Evolutionary conservation across 2,329 filamentous ascomycete genomes (phyloP), one percentile per base, ranked within the genome.

Genomic region (Rhynchosporium agropyri): DNA sequence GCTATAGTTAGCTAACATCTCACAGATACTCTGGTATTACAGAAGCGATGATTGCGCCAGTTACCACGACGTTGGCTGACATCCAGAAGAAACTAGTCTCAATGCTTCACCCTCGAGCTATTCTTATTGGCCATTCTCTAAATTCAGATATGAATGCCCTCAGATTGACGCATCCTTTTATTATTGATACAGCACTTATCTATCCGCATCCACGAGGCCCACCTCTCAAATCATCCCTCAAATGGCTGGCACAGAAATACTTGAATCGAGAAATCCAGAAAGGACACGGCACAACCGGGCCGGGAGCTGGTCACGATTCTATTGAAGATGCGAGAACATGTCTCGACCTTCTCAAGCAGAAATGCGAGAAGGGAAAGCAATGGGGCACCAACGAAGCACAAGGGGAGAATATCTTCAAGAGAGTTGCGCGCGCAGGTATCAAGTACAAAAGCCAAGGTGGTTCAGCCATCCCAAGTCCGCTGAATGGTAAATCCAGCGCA

Each of bases 251-350:
- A 0, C 88, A 94, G 69, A 95, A 94, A 73, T 96, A 94, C 71
- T 83, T 98, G 20, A 84, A 84, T 58, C 89, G 91, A 62, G 90
- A 96, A 74, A 96, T 99, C 59, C 95, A 99, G 74, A 92, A 90
- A 71, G 87, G 87, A 49, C 78, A 81, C 67, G 89, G 89, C 57
- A 80, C 80, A 15, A 71, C 66, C 40, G 74, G 74, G 45, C 67
- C 72, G 50, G 81, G 82, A 15, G 74, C 74, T 15, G 95, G 95
- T 15, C 95, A 99, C 74, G 89, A 98, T 80, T 95, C 91, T 63
- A 84, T 97, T 66, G 95, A 99, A 76, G 95, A 99, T 75, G 92
- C 95, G 13, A 88, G 84, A 68, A 92, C 95, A 2, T 96, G 92
- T 67, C 86, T 99, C 13, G 93, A 98, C 71, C 87, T 99, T 1